Evolutionary conservation across 176 grass and related monocot species (phyloP).

Genomic region (Avena eriantha): DNA sequence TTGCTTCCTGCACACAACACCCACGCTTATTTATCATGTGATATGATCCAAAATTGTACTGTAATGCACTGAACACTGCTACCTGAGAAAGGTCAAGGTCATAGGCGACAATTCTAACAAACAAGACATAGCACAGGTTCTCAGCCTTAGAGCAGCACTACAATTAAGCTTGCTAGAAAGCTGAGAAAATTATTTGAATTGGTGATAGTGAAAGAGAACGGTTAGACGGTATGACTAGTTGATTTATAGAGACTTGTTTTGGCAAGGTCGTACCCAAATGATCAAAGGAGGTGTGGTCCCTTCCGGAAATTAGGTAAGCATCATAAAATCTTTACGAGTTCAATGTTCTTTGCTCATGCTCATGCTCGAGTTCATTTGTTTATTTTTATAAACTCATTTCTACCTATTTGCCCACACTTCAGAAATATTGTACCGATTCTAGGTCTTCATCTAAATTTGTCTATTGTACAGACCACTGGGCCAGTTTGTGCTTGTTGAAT

Average conservation of each 20-base stretch:
- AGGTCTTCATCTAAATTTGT: constrained; percentile 21
- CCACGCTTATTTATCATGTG: background rate
- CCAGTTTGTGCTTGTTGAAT: background rate
- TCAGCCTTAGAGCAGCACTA: constrained; percentile 1
- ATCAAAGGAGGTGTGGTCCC: background rate
- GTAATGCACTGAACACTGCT: background rate
- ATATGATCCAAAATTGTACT: background rate
- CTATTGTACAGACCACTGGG: background rate
- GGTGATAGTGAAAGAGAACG: background rate
- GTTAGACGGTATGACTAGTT: constrained; percentile 14
- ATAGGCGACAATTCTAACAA: background rate
- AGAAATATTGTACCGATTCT: constrained; percentile 10
- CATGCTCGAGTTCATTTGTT: constrained; percentile 32
- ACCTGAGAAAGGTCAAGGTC: constrained; percentile 27
- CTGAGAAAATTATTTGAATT: constrained; percentile 11
- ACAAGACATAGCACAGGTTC: background rate
- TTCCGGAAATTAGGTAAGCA: background rate
- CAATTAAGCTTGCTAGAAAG: constrained; percentile 9
- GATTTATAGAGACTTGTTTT: constrained; percentile 17
- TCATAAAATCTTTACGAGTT: constrained; percentile 2
- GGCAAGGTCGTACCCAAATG: constrained; percentile 8
- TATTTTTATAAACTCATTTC: constrained; percentile 7
- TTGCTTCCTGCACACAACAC: constrained; percentile 7
- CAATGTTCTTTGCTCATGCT: background rate
- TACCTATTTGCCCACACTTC: constrained; percentile 26